Base-by-base conservation (phyloP, 164 flowering plant species). In the Vitis labrusca region DNA sequence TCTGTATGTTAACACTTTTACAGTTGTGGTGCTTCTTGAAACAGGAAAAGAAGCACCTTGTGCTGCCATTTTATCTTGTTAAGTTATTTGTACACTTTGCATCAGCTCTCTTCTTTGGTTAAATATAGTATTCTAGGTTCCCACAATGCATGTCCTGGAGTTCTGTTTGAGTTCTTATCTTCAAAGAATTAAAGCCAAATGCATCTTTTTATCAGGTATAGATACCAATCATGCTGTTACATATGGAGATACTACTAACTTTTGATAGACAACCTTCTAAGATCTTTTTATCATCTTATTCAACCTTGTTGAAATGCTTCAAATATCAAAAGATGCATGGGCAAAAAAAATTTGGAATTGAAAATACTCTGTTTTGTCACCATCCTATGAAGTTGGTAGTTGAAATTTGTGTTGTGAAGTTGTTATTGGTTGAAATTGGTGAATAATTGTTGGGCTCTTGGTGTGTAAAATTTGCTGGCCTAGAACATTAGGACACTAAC, bases 1-100 rank as follows among this genome's bases (percentile, higher is more conserved):
- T 72, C 32, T 73, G 76, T 75, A 75, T 73, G 61, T 71, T 73
- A 50, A 69, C 37, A 71, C 63, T 47, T 74, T 52, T 64, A 53
- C 61, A 56, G 27, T 6, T 66, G 52, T 63, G 63, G 66, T 70
- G 58, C 56, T 51, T 51, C 53, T 59, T 57, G 50, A 30, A 50
- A 27, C 44, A 30, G 58, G 29, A 53, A 66, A 49, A 61, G 44
- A 70, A 66, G 74, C 54, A 30, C 37, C 66, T 50, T n/a, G 32
- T 63, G 66, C 51, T 50, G 15, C 55, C 53, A 19, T 63, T 53
- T 63, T 63, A 63, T 63, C 51, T 29, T 61, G 50, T 32, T 32
- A 13, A 50, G 51, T 47, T 62, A 49, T 8, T 17, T 37, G 52
- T 62, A 62, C 16, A 15, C 51, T 62, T 9, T 3, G 54, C 55